Base-by-base conservation (phyloP, 306 rosid species). In the Ziziphus jujuba region DNA sequence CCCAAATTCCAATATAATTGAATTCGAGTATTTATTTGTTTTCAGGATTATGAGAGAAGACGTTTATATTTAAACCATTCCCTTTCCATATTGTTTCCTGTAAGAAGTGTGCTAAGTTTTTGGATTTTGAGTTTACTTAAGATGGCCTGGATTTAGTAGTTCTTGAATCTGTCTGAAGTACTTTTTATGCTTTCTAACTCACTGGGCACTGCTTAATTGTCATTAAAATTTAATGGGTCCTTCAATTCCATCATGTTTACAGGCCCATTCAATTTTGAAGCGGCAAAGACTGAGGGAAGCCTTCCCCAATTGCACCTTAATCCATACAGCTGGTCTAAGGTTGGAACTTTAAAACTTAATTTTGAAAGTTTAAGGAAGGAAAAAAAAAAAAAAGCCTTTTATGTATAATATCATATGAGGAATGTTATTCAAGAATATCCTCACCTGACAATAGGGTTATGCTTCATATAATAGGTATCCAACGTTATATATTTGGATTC, bases 251-350 rank as follows among this genome's bases (percentile, higher is more conserved):
- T 25, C 9, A 56, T 53, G 24, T 70, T 36, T 81, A 77, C 84
- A 93, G 98, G 98, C 25, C 98, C 97, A 62, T 93, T 93, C 72
- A 84, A 88, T 74, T 90, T 93, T 75, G 90, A 87, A 79, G 80
- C 80, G 9, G 80, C 90, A 77, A 77, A 81, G 70, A 74, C 75
- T 0, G 56, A 69, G 61, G 91, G 80, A 70, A 67, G 70, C 69
- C 82, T 88, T 44, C 90, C 96, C 65, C 71, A 66, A 11, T 70
- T 93, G 66, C 98, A 90, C 12, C 87, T 84, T 54, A 93, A 90
- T 82, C 98, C 90, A 55, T 83, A 88, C 78, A 93, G 95, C 76
- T 93, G 98, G 98, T 84, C 97, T 36, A 90, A 90, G 97, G 98
- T 84, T 68, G 50, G 57, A 48, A 43, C 64, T 70, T 66, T 59